phyloP scores from a whole-genome alignment of 192 early-diverging fungal species.

The Kappamyces sp. region DNA sequence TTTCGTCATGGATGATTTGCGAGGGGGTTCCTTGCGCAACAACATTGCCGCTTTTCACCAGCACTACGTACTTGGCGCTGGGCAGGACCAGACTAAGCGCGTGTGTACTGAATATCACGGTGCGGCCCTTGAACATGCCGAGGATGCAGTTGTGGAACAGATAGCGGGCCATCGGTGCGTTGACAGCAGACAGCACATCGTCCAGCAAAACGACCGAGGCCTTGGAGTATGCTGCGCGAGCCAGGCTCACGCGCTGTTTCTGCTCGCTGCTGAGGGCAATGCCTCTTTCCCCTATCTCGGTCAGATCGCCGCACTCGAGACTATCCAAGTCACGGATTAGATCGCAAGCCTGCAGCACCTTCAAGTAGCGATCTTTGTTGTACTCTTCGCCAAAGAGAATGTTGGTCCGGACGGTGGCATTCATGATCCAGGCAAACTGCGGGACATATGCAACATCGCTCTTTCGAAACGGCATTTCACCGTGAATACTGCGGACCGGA shows the following conservation, averaged over 20 bases:
- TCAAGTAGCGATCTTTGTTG: slow-evolving; percentile 50
- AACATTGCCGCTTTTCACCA: slow-evolving; percentile 34
- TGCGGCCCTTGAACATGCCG: slow-evolving; percentile 68
- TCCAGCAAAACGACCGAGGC: slow-evolving; percentile 71
- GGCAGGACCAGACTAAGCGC: slow-evolving; percentile 40
- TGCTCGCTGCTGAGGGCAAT: slow-evolving; percentile 55
- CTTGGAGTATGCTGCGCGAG: slow-evolving; percentile 70
- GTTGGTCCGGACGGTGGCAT: slow-evolving; percentile 59
- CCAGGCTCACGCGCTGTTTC: slow-evolving; percentile 44
- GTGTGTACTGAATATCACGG: slow-evolving; percentile 85
- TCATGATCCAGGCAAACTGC: slow-evolving; percentile 55
- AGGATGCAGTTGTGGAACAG: slow-evolving; percentile 74
- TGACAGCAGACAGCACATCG: slow-evolving; percentile 88
- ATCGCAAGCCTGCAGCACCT: slow-evolving; percentile 60
- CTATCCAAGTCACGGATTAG: slow-evolving; percentile 54
- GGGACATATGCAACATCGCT: slow-evolving; percentile 60
- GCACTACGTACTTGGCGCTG: slow-evolving; percentile 32
- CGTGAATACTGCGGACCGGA: not conserved
- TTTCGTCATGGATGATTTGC: slow-evolving; percentile 16
- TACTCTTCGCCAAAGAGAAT: slow-evolving; percentile 58
- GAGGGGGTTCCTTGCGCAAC: slow-evolving; percentile 43
- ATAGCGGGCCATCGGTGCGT: slow-evolving; percentile 87
- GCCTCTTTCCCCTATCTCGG: slow-evolving; percentile 72
- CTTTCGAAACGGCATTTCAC: not conserved
- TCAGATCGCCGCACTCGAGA: slow-evolving; percentile 28